These are phyloP conservation scores for Mycena leptocephala DNA, from an alignment of 768 basidiomycete species.

Conservation along the genomic window DNA sequence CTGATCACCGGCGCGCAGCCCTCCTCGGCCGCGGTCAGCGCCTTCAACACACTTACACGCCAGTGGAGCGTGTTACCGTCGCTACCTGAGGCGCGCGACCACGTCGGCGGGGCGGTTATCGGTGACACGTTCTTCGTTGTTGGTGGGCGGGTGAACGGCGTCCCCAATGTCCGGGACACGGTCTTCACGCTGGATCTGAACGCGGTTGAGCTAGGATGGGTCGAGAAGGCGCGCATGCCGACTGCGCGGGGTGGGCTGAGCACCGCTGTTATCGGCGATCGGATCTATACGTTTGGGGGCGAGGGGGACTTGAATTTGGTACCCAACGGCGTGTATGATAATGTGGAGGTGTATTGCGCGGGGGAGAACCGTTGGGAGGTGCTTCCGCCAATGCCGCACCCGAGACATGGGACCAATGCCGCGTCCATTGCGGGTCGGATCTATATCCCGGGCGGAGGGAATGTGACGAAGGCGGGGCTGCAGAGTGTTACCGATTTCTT, in stretches of 20 bases:
- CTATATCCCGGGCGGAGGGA: conserved; percentile 11
- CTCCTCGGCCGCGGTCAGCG: conserved; percentile 9
- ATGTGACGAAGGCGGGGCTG: conserved; percentile 6
- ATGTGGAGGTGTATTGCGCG: conserved; percentile 12
- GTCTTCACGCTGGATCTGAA: conserved; percentile 9
- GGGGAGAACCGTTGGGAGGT: conserved; percentile 10
- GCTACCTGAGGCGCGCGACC: conserved; percentile 6
- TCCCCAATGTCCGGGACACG: conserved; percentile 2
- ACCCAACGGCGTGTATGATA: conserved; percentile 12
- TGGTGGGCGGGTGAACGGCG: conserved; percentile 8
- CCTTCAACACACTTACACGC: conserved; percentile 7
- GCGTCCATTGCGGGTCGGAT: conserved; percentile 10
- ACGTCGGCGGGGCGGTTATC: conserved; percentile 13
- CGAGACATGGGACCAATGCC: conserved; percentile 12
- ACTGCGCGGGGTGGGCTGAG: conserved; percentile 12
- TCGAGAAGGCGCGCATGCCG: conserved; percentile 8
- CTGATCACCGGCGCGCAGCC: conserved; percentile 11
- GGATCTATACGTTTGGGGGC: conserved; percentile 12
- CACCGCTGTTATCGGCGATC: conserved; percentile 10
- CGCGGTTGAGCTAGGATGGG: conserved; percentile 2
- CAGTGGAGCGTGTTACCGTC: conserved; percentile 6
- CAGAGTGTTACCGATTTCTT: conserved; percentile 8
- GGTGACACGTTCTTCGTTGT: conserved; percentile 11
- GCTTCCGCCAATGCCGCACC: conserved; percentile 11
- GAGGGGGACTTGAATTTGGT: conserved; percentile 3